Conservation (phyloP, 306 rosid genomes). For the Astragalus membranaceus region DNA sequence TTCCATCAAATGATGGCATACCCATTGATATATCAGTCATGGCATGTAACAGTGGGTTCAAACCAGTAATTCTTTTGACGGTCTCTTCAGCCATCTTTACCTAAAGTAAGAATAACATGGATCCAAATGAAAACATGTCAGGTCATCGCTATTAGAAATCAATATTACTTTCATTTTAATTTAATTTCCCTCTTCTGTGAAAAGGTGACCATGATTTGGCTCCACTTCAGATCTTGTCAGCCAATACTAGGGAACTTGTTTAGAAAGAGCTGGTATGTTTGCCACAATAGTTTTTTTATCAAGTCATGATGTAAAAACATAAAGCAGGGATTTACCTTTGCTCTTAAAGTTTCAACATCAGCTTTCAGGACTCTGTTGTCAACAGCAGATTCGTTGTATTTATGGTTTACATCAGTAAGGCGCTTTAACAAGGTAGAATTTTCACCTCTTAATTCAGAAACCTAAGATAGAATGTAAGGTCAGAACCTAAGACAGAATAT, state of each 20-base stretch:
- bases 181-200: neutral
- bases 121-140: conserved; percentile 5
- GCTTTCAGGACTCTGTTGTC: conserved; percentile 93
- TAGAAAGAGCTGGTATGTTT: neutral
- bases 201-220: neutral
- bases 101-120: conserved; percentile 34
- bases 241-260: conserved; percentile 13
- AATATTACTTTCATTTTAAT: neutral
- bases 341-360: conserved; percentile 84
- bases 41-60: conserved; percentile 47
- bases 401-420: conserved; percentile 62
- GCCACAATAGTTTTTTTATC: neutral
- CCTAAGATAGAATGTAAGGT: conserved; percentile 42
- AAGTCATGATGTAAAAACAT: neutral
- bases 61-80: conserved; percentile 71
- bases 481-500: conserved; percentile 47
- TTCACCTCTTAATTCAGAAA: conserved; percentile 69
- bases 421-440: conserved; percentile 79
- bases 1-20: conserved; percentile 57
- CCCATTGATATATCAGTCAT: conserved; percentile 53
- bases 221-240: conserved; percentile 9
- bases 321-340: conserved; percentile 58
- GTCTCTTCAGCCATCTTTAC: conserved; percentile 93
- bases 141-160: neutral
- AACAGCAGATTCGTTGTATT: conserved; percentile 68